Percentiles rank a stretch among this genome's conserved stretches.
phyloP scores from a whole-genome alignment of 495 filamentous ascomycete species.

The Parathielavia hyrcaniae region DNA sequence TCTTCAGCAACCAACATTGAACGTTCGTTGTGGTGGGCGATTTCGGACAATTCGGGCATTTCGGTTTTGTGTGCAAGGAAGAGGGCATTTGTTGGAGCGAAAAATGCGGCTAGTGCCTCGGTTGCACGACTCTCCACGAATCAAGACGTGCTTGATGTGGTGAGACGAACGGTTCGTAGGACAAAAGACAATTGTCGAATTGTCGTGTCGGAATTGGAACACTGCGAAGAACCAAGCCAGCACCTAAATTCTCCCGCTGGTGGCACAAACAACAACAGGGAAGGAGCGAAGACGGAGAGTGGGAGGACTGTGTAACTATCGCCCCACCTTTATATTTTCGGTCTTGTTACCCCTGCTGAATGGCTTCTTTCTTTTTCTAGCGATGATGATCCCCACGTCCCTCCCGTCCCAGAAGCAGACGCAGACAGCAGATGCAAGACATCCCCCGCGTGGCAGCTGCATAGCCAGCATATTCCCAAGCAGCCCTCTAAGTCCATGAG shows the following conservation, averaged over 20 bases:
- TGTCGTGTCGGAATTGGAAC: not conserved
- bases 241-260: constrained; percentile 13
- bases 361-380: constrained; percentile 3
- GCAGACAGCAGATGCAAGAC: constrained; percentile 16
- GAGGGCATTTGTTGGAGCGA: not conserved
- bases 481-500: not conserved
- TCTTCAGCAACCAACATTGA: not conserved
- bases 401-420: not conserved
- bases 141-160: constrained; percentile 1
- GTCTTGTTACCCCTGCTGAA: constrained; percentile 8
- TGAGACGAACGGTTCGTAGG: constrained; percentile 2
- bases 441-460: constrained; percentile 22
- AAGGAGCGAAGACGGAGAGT: not conserved
- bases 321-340: constrained; percentile 13
- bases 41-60: constrained; percentile 11
- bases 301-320: not conserved
- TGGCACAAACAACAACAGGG: constrained; percentile 1
- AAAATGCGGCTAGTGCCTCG: constrained; percentile 9
- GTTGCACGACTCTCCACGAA: constrained; percentile 8
- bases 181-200: not conserved
- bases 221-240: not conserved
- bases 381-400: constrained; percentile 8
- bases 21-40: too few species aligned
- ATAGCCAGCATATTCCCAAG: constrained; percentile 16
- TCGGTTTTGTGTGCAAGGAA: constrained; percentile 13